These are phyloP conservation scores for Colletotrichum graminicola DNA, from an alignment of 2,329 filamentous ascomycete species.

Conservation along the genomic window DNA sequence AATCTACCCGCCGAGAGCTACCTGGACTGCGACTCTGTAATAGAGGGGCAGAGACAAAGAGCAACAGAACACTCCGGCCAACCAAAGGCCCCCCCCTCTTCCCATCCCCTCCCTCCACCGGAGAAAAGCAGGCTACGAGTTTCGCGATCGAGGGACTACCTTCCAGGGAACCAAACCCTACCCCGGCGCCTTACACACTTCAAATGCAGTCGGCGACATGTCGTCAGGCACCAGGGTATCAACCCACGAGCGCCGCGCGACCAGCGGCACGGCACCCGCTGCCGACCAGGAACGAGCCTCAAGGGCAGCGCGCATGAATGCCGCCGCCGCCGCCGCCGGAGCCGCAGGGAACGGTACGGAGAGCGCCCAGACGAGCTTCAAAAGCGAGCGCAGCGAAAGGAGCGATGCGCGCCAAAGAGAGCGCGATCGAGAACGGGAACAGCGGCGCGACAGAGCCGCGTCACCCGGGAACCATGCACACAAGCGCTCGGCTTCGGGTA, in stretches of 20 bases:
- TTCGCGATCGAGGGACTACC: neutral
- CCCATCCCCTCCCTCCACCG: too few relatives aligned
- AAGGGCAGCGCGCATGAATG: slow-evolving; percentile 51
- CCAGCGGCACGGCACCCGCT: slow-evolving; percentile 46
- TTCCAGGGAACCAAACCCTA: neutral
- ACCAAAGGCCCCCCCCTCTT: neutral
- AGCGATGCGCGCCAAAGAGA: slow-evolving; percentile 36
- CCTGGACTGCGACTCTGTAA: slow-evolving; percentile 16
- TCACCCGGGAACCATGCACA: slow-evolving; percentile 58
- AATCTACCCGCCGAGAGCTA: slow-evolving; percentile 11
- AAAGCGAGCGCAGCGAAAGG: slow-evolving; percentile 47
- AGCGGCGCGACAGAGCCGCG: slow-evolving; percentile 51
- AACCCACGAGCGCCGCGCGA: slow-evolving; percentile 57
- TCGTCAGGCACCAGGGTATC: slow-evolving; percentile 59
- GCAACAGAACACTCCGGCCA: neutral
- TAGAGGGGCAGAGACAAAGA: slow-evolving; percentile 36
- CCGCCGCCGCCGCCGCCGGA: slow-evolving; percentile 40
- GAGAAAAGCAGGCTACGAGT: neutral
- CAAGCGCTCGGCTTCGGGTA: slow-evolving; percentile 70
- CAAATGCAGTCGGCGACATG: slow-evolving; percentile 57
- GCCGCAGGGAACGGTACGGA: slow-evolving; percentile 20
- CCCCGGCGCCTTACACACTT: slow-evolving; percentile 10
- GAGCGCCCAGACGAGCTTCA: slow-evolving; percentile 48
- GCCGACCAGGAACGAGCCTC: slow-evolving; percentile 49
- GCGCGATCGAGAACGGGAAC: slow-evolving; percentile 43